Base-by-base conservation (phyloP, 805 yeast genomes). In the Hanseniaspora singularis region DNA sequence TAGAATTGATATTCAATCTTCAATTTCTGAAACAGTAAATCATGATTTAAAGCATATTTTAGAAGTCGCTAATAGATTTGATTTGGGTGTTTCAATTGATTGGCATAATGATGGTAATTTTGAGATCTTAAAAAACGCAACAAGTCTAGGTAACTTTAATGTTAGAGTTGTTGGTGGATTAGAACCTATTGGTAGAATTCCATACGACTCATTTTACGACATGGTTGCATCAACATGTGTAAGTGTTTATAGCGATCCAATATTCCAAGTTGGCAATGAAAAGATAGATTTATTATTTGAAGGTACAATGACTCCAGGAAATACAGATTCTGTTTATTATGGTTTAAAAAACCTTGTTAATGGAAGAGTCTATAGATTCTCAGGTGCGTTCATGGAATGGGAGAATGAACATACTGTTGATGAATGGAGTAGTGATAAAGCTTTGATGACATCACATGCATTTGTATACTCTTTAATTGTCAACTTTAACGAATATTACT, bases 151-250 rank as follows among this genome's bases (percentile, higher is more conserved):
- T 3, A 32, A 31, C 15, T 40, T 51, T 26, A 63, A 60, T 31
- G 53, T 74, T 26, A 54, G 56, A 14, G 43, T 58, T 20, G 51
- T 38, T 8, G 52, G 53, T 20, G 51, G 57, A 1, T 57, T 71
- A 28, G 75, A 71, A 38, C 75, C 76, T 2, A 73, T 82, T 0
- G 76, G 78, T 0, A 54, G 81, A 7, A 54, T 49, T 18, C 37
- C 58, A 37, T 48, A 53, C 11, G 69, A 63, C 16, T 68, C 64
- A 26, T 61, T 60, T 1, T 80, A 83, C 80, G 64, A 66, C 7
- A 53, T 65, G 27, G 66, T 81, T 40, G 70, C 79, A 0, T 87
- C 88, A 8, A 70, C 79, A 12, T 64, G 76, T 26, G 71, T 77
- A 50, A 46, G 37, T 70, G 74, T 50, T 68, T 81, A 45, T 72